Conservation (phyloP, 2,329 filamentous ascomycete species). For the Drechslerella coelobrocha region DNA sequence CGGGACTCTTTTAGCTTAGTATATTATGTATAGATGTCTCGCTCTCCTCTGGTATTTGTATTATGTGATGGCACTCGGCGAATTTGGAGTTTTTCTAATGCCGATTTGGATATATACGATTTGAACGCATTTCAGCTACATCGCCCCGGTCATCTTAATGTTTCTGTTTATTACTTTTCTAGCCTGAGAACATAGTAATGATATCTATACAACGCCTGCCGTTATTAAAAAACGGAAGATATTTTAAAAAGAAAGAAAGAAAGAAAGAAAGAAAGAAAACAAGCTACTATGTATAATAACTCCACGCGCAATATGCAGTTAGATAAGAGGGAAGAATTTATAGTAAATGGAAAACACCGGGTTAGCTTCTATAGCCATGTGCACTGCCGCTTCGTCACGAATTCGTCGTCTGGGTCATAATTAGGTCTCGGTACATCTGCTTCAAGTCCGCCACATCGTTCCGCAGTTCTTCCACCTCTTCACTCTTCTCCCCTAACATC, state of each 20-base stretch:
- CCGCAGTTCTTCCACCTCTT: slow-evolving; percentile 86
- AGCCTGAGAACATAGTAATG: background rate
- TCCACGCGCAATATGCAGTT: slow-evolving; percentile 25
- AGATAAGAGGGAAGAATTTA: too few relatives aligned
- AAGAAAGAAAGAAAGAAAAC: background rate
- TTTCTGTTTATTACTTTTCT: background rate
- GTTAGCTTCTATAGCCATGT: too few relatives aligned
- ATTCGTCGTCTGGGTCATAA: slow-evolving; percentile 78
- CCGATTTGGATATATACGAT: too few relatives aligned
- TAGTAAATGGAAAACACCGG: too few relatives aligned
- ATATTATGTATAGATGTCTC: too few relatives aligned
- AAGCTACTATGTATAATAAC: slow-evolving; percentile 1
- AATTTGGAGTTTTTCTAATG: slow-evolving; percentile 16
- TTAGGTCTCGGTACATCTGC: slow-evolving; percentile 91
- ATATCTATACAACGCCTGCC: slow-evolving; percentile 7
- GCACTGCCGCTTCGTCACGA: background rate
- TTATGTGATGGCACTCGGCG: background rate
- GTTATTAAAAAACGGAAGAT: slow-evolving; percentile 2
- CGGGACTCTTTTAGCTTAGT: too few relatives aligned
- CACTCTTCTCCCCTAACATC: slow-evolving; percentile 95
- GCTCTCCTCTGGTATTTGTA: background rate
- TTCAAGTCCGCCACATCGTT: slow-evolving; percentile 93
- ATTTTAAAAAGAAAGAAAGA: background rate
- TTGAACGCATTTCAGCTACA: too few relatives aligned
- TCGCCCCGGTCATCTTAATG: background rate